These are phyloP conservation scores for Diplocarpon rosae DNA, from an alignment of 2,329 filamentous ascomycete species.

Conservation along the genomic window DNA sequence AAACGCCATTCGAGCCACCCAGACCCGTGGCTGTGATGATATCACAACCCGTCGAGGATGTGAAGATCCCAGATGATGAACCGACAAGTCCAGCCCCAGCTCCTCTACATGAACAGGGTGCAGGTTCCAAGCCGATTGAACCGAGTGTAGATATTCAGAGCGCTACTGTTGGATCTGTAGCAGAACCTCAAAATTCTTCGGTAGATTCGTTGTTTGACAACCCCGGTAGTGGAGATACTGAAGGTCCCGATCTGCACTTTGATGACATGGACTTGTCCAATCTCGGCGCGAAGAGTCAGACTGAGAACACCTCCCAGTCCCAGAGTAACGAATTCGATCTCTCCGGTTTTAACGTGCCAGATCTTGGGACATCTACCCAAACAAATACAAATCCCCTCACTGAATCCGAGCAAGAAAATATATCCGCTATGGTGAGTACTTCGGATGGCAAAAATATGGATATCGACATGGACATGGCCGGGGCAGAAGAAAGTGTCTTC, in stretches of 20 bases:
- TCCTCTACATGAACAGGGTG: slow-evolving; percentile 9
- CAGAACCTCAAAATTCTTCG: slow-evolving; percentile 17
- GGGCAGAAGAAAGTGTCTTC: slow-evolving; percentile 23
- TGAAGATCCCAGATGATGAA: slow-evolving; percentile 6
- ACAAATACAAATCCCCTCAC: slow-evolving; percentile 9
- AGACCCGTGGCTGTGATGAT: slow-evolving; percentile 8
- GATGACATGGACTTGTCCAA: slow-evolving; percentile 22
- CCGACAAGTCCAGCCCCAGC: slow-evolving; percentile 18
- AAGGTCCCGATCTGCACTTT: slow-evolving; percentile 17
- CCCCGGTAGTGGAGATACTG: slow-evolving; percentile 11
- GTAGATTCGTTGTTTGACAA: slow-evolving; percentile 25
- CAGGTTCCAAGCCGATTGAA: slow-evolving; percentile 14
- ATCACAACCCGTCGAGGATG: slow-evolving; percentile 1
- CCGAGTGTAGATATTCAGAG: slow-evolving; percentile 20
- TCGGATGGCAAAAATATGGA: slow-evolving; percentile 26
- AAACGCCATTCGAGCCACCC: neutral
- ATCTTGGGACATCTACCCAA: slow-evolving; percentile 15
- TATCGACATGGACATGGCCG: slow-evolving; percentile 39
- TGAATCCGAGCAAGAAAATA: slow-evolving; percentile 15
- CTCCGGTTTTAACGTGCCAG: slow-evolving; percentile 28
- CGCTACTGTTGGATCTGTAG: slow-evolving; percentile 1
- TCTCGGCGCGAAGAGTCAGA: slow-evolving; percentile 13
- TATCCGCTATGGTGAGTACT: slow-evolving; percentile 14
- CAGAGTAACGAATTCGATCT: slow-evolving; percentile 24
- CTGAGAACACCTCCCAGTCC: slow-evolving; percentile 14